Percentiles rank a stretch among this genome's conserved stretches.
phyloP scores from a whole-genome alignment of 2,329 filamentous ascomycete genomes.

The Whalleya microplaca region DNA sequence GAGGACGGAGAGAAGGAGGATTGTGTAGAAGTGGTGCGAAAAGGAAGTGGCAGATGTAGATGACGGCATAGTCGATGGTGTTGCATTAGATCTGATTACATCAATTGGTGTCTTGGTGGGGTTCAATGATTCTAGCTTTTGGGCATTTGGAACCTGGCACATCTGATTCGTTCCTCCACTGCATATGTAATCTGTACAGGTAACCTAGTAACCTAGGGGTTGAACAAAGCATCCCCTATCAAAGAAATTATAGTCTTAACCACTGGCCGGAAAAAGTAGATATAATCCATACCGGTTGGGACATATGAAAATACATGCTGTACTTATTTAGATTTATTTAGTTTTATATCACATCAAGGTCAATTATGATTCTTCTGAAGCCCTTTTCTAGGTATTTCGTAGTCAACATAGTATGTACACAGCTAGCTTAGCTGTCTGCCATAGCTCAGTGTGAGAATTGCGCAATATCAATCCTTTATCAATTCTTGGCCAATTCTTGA shows the following conservation, averaged over 20 bases:
- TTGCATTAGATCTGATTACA: constrained; percentile 15
- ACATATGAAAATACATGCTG: neutral
- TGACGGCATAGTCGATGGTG: constrained; percentile 44
- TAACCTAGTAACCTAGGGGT: too few species aligned
- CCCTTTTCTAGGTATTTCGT: constrained; percentile 26
- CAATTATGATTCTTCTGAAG: constrained; percentile 2
- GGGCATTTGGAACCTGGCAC: neutral
- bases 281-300: too few species aligned
- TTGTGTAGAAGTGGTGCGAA: constrained; percentile 44
- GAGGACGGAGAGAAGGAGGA: constrained; percentile 52
- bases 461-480: constrained; percentile 13
- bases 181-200: too few species aligned
- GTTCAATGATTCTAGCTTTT: constrained; percentile 19
- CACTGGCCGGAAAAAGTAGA: neutral
- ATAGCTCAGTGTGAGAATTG: constrained; percentile 11
- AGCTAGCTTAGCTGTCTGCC: constrained; percentile 18
- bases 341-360: neutral
- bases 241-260: neutral
- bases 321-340: neutral
- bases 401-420: constrained; percentile 34
- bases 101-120: constrained; percentile 32
- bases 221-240: constrained; percentile 6
- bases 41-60: constrained; percentile 38
- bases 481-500: constrained; percentile 6
- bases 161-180: constrained; percentile 5